phyloP scores from a whole-genome alignment of 1,139 yeast species.

The Blastobotrys buckinghamii region DNA sequence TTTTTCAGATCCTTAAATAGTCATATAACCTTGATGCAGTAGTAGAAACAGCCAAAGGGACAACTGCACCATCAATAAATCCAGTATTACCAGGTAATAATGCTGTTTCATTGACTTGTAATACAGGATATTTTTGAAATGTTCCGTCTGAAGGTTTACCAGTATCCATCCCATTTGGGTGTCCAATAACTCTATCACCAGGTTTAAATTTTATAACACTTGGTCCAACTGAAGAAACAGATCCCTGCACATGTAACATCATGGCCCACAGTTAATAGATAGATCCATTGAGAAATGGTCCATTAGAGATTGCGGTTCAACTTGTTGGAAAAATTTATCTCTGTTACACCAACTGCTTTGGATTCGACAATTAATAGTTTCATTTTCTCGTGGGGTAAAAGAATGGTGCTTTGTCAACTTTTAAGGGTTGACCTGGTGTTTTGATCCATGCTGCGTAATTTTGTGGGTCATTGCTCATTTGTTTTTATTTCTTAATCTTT shows the following conservation, averaged over 20 bases:
- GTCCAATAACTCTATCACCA: slow-evolving; percentile 47
- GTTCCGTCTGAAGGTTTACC: slow-evolving; percentile 25
- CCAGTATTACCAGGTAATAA: slow-evolving; percentile 1
- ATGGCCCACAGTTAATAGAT: slow-evolving; percentile 23
- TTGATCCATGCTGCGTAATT: background rate
- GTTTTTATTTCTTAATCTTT: too few species aligned
- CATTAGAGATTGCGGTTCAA: too few species aligned
- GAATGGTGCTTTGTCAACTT: background rate
- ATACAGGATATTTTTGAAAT: slow-evolving; percentile 48
- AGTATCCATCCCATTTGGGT: background rate
- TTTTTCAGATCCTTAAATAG: background rate
- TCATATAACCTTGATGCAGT: background rate
- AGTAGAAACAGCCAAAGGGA: background rate
- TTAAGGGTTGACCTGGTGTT: background rate
- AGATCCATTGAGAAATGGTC: too few species aligned
- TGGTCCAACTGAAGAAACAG: slow-evolving; percentile 51
- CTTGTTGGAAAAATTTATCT: too few species aligned
- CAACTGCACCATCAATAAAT: background rate
- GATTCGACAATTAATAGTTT: slow-evolving; percentile 51
- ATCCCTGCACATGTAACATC: slow-evolving; percentile 52
- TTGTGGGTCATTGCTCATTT: background rate
- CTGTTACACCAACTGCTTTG: slow-evolving; percentile 44
- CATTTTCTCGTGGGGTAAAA: slow-evolving; percentile 27
- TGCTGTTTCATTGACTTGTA: slow-evolving; percentile 12
- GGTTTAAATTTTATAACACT: slow-evolving; percentile 43